phyloP scores from a whole-genome alignment of 2,329 filamentous ascomycete genomes.

The Hortaea werneckii region DNA sequence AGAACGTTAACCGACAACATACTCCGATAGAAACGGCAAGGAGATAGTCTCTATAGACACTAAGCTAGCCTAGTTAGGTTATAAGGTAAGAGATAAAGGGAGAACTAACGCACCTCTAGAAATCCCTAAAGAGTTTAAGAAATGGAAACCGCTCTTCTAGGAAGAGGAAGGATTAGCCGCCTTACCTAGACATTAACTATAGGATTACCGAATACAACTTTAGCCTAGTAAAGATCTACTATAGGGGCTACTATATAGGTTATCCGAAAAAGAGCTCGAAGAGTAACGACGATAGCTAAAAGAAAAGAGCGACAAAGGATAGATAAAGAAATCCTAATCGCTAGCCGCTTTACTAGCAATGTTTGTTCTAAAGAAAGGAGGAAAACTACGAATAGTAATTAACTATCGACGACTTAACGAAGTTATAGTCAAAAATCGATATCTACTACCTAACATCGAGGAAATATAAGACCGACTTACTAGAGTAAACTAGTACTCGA shows the following conservation, averaged over 20 bases:
- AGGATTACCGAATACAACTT: slow-evolving; percentile 8
- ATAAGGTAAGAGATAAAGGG: slow-evolving; percentile 1
- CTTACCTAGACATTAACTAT: slow-evolving; percentile 9
- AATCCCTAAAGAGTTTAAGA: slow-evolving; percentile 7
- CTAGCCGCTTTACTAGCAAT: slow-evolving; percentile 8
- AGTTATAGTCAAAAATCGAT: slow-evolving; percentile 20
- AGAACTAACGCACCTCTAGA: background rate
- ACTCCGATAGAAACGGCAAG: background rate
- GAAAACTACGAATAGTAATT: slow-evolving; percentile 11
- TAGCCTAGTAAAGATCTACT: slow-evolving; percentile 5
- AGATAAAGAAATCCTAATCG: slow-evolving; percentile 5
- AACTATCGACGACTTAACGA: slow-evolving; percentile 20
- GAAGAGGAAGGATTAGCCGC: slow-evolving; percentile 7
- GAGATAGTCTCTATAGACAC: background rate
- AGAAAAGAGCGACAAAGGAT: slow-evolving; percentile 3
- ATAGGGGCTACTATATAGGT: slow-evolving; percentile 7
- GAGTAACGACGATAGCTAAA: slow-evolving; percentile 2
- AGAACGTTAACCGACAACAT: background rate
- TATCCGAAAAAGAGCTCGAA: slow-evolving; percentile 6
- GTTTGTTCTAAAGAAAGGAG: slow-evolving; percentile 17
- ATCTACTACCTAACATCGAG: slow-evolving; percentile 16
- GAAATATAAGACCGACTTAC: slow-evolving; percentile 13
- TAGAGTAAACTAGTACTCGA: slow-evolving; percentile 12
- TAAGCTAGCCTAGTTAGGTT: background rate
- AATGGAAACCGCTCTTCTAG: slow-evolving; percentile 10